Evolutionary conservation across 1,284 basidiomycete species (phyloP), one percentile per base, ranked within the genome.

Genomic region (Boletus mariae): DNA sequence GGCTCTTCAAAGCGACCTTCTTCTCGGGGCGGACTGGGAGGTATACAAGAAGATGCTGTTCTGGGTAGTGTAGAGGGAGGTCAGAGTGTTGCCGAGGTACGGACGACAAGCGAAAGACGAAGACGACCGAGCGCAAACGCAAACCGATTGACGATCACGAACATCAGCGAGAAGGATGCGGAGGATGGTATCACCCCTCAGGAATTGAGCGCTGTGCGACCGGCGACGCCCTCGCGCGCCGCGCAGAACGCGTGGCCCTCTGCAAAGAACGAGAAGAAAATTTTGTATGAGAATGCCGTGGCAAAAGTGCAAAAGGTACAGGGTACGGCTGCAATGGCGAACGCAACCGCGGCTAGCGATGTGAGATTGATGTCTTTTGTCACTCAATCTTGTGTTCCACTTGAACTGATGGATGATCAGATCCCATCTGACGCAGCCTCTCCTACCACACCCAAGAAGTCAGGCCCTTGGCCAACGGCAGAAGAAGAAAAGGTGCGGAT

Each of bases 401-500:
- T n/a, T 25, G 25, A 35, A 32, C 54, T 55, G 41, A 65, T 17
- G 17, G 15, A 49, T 37, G 17, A 29, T 38, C 28, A 57, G 52
- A 26, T 49, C 34, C 25, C 53, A 20, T 42, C 57, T 9, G 45
- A 25, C 31, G 34, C 26, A 2, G 11, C 48, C 2, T 50, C 61
- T 38, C 17, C 20, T n/a, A 12, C 59, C 51, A 52, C 69, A 28
- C 47, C 64, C 15, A 68, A 69, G 49, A 61, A 57, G 42, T 49
- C 55, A 1, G 6, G 42, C 1, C 38, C 38, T n/a, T 90, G 85
- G 86, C 74, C 73, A 5, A 79, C 82, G 0, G 85, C 88, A 0
- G 87, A 89, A 65, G 79, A 84, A 57, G 89, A 92, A 64, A 90
- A 91, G 63, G 66, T 79, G 3, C 74, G 78, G 29, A 66, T 92